Conservation (phyloP, 73 alveolate species). For the Symbiodinium natans region DNA sequence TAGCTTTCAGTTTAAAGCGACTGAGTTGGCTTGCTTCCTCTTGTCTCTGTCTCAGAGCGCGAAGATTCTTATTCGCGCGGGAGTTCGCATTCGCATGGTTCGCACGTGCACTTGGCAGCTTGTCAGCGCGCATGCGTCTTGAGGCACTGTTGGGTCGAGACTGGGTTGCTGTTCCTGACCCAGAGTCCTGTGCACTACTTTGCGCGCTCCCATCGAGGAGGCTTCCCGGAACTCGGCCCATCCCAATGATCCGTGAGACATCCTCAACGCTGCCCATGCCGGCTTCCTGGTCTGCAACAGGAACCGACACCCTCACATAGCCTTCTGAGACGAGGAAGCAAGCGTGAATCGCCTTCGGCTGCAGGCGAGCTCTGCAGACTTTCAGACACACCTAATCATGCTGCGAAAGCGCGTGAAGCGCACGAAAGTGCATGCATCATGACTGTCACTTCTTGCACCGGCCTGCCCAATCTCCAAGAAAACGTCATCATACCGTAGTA, state of each 20-base stretch:
- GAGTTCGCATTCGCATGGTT: too few species aligned
- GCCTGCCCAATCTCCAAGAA: slow-evolving; percentile 78
- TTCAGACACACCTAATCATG: too few species aligned
- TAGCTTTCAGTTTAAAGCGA: neutral
- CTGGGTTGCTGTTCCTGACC: neutral
- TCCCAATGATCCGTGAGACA: slow-evolving; percentile 55
- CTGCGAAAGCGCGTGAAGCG: too few species aligned
- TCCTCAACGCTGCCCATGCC: slow-evolving; percentile 51
- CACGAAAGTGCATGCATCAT: too few species aligned
- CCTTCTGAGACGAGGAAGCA: slow-evolving; percentile 78
- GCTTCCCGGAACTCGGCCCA: slow-evolving; percentile 47
- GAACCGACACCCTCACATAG: slow-evolving; percentile 25
- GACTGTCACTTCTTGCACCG: too few species aligned
- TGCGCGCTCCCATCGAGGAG: neutral
- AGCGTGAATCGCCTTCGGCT: slow-evolving; percentile 39
- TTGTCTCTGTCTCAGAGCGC: too few species aligned
- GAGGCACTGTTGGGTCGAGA: neutral
- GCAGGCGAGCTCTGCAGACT: neutral
- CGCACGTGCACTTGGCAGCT: neutral
- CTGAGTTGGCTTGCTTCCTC: neutral
- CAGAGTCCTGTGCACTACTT: neutral
- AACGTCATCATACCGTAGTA: slow-evolving; percentile 67
- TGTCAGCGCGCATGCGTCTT: neutral
- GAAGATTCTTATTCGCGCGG: too few species aligned
- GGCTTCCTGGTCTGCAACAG: slow-evolving; percentile 41